These are phyloP conservation scores for Corylus heterophylla DNA, from an alignment of 306 rosid species.

Conservation along the genomic window DNA sequence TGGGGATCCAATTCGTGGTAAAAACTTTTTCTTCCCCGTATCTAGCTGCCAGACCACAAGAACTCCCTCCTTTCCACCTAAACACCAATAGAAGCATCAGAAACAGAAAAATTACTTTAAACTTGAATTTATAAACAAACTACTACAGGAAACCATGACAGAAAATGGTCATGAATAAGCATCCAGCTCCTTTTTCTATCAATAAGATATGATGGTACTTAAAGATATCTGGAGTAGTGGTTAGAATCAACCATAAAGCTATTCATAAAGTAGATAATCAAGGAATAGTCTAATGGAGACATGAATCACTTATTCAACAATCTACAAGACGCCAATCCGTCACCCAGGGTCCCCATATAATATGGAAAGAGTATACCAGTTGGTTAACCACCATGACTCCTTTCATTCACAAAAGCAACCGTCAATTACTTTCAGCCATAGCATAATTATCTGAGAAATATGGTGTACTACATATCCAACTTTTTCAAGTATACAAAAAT, in stretches of 20 bases:
- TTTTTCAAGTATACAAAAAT: slow-evolving; percentile 2
- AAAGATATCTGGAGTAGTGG: slow-evolving; percentile 2
- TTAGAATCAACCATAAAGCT: slow-evolving; percentile 5
- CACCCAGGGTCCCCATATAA: slow-evolving; percentile 3
- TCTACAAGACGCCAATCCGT: not conserved
- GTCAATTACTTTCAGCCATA: not conserved
- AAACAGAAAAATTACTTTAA: slow-evolving; percentile 23
- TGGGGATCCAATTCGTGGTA: slow-evolving; percentile 93
- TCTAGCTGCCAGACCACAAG: slow-evolving; percentile 94
- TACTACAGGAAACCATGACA: slow-evolving; percentile 1
- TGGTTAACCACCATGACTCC: not conserved
- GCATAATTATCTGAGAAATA: not conserved
- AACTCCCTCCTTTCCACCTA: slow-evolving; percentile 97
- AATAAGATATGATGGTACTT: not conserved
- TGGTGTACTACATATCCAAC: not conserved
- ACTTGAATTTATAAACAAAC: slow-evolving; percentile 10
- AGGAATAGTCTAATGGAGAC: not conserved
- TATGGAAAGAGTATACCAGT: not conserved
- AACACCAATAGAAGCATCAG: slow-evolving; percentile 27
- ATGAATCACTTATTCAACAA: slow-evolving; percentile 1
- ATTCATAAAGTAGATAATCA: slow-evolving; percentile 4
- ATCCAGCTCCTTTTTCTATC: slow-evolving; percentile 17
- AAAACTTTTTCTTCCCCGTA: slow-evolving; percentile 71
- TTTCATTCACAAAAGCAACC: not conserved
- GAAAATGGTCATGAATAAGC: not conserved